phyloP scores from a whole-genome alignment of 2,329 filamentous ascomycete species.

The Fusarium drepaniforme region DNA sequence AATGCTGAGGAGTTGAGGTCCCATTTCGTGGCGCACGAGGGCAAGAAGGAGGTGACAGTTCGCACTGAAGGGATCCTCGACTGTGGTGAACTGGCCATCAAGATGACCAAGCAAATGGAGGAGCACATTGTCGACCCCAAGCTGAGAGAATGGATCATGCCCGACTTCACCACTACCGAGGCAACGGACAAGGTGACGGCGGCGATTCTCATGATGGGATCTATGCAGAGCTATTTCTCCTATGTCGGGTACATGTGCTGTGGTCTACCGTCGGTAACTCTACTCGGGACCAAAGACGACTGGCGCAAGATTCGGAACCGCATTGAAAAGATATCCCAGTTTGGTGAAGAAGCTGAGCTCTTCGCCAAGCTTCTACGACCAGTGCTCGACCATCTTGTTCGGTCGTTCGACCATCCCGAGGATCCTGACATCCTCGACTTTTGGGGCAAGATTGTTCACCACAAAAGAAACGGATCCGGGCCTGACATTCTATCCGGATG shows the following conservation, averaged over 20 bases:
- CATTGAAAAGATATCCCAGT: constrained; percentile 51
- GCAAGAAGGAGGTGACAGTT: constrained; percentile 1
- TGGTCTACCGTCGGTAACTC: constrained; percentile 64
- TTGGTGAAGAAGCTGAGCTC: constrained; percentile 51
- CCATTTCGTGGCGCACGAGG: constrained; percentile 9
- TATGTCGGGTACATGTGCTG: constrained; percentile 50
- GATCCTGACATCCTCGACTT: constrained; percentile 48
- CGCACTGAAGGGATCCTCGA: background rate
- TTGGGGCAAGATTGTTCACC: constrained; percentile 47
- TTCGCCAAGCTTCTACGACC: constrained; percentile 53
- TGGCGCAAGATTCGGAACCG: constrained; percentile 52
- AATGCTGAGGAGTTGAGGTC: constrained; percentile 59
- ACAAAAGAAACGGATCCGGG: background rate
- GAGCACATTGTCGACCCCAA: constrained; percentile 4
- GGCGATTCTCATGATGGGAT: constrained; percentile 63
- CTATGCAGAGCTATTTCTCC: constrained; percentile 62
- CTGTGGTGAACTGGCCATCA: background rate
- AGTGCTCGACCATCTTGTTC: constrained; percentile 54
- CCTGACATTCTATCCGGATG: constrained; percentile 20
- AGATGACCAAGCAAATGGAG: background rate
- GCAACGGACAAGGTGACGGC: constrained; percentile 56
- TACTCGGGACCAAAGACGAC: constrained; percentile 61
- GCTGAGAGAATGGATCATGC: constrained; percentile 53
- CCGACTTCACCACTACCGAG: constrained; percentile 64
- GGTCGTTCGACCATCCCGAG: constrained; percentile 48